These are phyloP conservation scores for Aurifilum marmelostoma DNA, from an alignment of 2,329 filamentous ascomycete genomes.

Conservation along the genomic window DNA sequence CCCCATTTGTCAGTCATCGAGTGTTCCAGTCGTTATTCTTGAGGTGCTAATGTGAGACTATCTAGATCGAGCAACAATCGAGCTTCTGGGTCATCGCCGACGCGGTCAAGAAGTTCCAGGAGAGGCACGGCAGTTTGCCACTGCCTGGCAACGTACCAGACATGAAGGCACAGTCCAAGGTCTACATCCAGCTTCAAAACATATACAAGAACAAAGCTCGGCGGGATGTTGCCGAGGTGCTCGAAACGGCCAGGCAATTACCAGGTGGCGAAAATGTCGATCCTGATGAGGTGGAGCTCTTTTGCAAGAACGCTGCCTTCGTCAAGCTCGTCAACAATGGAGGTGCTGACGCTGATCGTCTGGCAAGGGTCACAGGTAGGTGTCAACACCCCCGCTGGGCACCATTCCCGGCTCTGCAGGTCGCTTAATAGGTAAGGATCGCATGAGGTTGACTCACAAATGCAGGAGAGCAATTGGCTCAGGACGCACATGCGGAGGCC, in stretches of 20 bases:
- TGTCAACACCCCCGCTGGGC: conserved; percentile 25
- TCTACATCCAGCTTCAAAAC: conserved; percentile 89
- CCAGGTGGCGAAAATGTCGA: conserved; percentile 59
- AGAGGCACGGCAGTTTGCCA: conserved; percentile 73
- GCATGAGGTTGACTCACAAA: conserved; percentile 34
- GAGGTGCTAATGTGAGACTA: conserved; percentile 28
- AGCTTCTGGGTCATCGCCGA: conserved; percentile 89
- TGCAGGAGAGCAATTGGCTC: conserved; percentile 57
- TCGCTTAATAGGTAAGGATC: background rate
- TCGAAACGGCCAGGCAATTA: conserved; percentile 61
- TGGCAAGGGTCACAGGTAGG: conserved; percentile 61
- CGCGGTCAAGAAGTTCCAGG: conserved; percentile 77
- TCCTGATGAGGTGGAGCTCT: conserved; percentile 78
- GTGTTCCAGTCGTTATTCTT: background rate
- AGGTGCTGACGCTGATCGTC: conserved; percentile 47
- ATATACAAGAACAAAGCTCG: conserved; percentile 91
- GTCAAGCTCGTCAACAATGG: conserved; percentile 78
- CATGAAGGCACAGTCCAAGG: conserved; percentile 92
- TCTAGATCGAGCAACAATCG: conserved; percentile 48
- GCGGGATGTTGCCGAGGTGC: conserved; percentile 75
- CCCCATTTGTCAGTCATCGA: conserved; percentile 14
- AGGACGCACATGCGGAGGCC: conserved; percentile 55
- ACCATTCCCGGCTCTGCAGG: background rate
- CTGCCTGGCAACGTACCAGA: conserved; percentile 88
- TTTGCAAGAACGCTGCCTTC: conserved; percentile 94